These are phyloP conservation scores for Rhynchospora tenuis DNA, from an alignment of 176 grass and related monocot genomes.

Conservation along the genomic window DNA sequence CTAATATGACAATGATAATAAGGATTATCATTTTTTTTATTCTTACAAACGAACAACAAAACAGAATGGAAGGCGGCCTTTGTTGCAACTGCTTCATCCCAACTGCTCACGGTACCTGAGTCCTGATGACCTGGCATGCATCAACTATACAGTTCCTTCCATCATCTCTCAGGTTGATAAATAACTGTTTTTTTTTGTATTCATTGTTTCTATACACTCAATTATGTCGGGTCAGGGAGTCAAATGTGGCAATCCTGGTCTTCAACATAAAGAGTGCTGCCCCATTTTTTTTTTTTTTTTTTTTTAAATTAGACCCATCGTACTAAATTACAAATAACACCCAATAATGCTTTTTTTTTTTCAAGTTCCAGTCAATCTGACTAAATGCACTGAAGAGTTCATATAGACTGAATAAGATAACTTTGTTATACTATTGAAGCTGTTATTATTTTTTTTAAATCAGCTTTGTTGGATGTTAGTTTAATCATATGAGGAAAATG, in stretches of 20 bases:
- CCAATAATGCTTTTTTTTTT: neutral
- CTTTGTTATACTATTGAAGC: neutral
- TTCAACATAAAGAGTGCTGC: neutral
- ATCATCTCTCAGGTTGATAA: slow-evolving; percentile 59
- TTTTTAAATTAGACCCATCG: neutral
- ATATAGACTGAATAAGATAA: neutral
- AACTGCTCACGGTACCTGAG: slow-evolving; percentile 63
- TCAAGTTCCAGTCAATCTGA: neutral
- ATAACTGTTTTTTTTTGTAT: neutral
- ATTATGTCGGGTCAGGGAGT: neutral
- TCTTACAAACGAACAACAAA: neutral
- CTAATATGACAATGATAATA: neutral
- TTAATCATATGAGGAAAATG: neutral
- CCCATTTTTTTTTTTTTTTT: too few species aligned
- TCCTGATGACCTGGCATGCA: slow-evolving; percentile 60
- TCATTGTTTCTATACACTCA: neutral
- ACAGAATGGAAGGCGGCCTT: slow-evolving; percentile 79
- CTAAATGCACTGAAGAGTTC: neutral
- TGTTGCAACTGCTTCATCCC: slow-evolving; percentile 78
- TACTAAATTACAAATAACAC: neutral
- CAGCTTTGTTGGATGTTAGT: too few species aligned
- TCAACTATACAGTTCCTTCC: slow-evolving; percentile 66
- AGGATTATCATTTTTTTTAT: neutral
- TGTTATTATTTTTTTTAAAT: neutral
- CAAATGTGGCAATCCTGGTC: neutral